A percentile compares a stretch with the other conserved stretches of the same genome.
These are phyloP conservation scores for Zopfochytrium polystomum DNA, from an alignment of 371 early-diverging fungal species.

Conservation along the genomic window DNA sequence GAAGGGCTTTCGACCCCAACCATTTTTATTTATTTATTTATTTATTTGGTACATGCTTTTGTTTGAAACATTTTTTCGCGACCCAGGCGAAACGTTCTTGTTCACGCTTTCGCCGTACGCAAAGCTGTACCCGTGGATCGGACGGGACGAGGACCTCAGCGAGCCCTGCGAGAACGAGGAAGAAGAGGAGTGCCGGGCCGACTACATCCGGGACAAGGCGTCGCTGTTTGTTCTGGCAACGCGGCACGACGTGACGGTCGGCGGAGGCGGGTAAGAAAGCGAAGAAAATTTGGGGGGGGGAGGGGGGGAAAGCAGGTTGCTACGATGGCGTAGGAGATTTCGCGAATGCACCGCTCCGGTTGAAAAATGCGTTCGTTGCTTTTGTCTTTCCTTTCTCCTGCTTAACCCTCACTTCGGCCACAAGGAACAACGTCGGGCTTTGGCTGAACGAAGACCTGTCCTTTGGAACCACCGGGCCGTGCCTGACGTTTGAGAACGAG, in stretches of 20 bases:
- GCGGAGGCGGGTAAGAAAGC: conserved; percentile 42
- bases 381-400: not conserved
- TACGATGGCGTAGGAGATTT: too few species aligned
- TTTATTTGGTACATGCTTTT: not conserved
- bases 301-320: too few species aligned
- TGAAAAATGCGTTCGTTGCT: not conserved
- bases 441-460: conserved; percentile 34
- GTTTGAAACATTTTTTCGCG: not conserved
- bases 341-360: not conserved
- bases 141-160: conserved; percentile 11
- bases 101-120: conserved; percentile 40
- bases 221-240: conserved; percentile 38
- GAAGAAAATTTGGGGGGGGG: too few species aligned
- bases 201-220: conserved; percentile 22
- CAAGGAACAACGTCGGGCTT: conserved; percentile 20
- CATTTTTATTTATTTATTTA: not conserved
- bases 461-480: conserved; percentile 34
- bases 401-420: not conserved
- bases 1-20: too few species aligned
- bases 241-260: conserved; percentile 32
- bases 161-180: not conserved
- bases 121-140: conserved; percentile 43
- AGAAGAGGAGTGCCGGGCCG: conserved; percentile 14
- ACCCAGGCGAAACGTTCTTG: conserved; percentile 42
- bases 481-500: conserved; percentile 41